phyloP scores from a whole-genome alignment of 495 filamentous ascomycete species.

The Polyplosphaeria fusca region DNA sequence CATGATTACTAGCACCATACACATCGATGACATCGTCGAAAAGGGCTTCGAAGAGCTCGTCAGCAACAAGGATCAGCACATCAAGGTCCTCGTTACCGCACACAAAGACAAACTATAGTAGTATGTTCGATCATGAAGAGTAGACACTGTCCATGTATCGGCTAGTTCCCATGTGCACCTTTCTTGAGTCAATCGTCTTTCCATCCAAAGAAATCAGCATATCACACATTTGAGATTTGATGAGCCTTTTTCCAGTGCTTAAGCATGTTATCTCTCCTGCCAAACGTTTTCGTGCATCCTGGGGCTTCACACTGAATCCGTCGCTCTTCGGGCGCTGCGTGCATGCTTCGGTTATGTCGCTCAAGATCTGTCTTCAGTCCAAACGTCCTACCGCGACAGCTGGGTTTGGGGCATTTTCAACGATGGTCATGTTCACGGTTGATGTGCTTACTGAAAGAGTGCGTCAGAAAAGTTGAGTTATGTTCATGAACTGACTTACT shows the following conservation, averaged over 20 bases:
- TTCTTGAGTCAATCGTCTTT: no score
- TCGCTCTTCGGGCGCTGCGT: not conserved
- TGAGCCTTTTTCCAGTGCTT: not conserved
- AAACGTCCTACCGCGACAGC: not conserved
- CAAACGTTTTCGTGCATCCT: not conserved
- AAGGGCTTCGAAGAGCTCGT: slow-evolving; percentile 36
- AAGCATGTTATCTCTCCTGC: not conserved
- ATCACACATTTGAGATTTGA: no score
- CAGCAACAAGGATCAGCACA: slow-evolving; percentile 36
- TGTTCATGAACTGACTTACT: not conserved
- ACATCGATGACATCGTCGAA: slow-evolving; percentile 32
- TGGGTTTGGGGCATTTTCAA: not conserved
- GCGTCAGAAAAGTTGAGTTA: not conserved
- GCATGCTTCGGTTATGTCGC: not conserved
- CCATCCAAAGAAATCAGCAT: no score
- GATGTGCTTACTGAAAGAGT: not conserved
- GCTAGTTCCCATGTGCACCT: no score
- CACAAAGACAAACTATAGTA: slow-evolving; percentile 11
- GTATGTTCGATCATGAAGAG: no score
- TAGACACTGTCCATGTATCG: no score
- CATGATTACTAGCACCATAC: slow-evolving; percentile 38
- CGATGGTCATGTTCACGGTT: not conserved
- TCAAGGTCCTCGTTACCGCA: slow-evolving; percentile 36
- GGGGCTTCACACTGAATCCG: not conserved
- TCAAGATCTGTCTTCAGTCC: not conserved